phyloP scores from a whole-genome alignment of 495 filamentous ascomycete species.

The Penicillium silybi region DNA sequence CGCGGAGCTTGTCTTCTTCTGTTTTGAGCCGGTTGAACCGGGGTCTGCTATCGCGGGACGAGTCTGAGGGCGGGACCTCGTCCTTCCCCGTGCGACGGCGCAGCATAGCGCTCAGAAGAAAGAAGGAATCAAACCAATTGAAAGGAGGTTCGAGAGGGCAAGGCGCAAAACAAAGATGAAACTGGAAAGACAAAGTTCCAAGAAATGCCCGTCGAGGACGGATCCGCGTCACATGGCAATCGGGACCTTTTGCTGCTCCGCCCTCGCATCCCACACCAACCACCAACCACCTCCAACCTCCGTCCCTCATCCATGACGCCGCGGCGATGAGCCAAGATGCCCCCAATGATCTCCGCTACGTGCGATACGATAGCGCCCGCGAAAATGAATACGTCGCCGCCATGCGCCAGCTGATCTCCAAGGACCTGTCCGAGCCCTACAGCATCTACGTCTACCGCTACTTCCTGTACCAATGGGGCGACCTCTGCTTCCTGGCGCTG shows the following conservation, averaged over 20 bases:
- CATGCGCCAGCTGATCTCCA: conserved; percentile 91
- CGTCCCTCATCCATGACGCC: conserved; percentile 7
- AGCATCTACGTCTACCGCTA: conserved; percentile 99
- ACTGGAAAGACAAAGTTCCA: background rate
- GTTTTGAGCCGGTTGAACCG: conserved; percentile 6
- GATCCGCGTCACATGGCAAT: conserved; percentile 38
- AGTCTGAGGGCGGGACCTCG: conserved; percentile 12
- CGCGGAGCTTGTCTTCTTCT: conserved; percentile 24
- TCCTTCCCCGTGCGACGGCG: conserved; percentile 42
- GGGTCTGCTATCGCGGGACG: conserved; percentile 12
- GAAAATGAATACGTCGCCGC: conserved; percentile 79
- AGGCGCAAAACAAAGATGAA: conserved; percentile 3
- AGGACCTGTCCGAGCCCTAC: conserved; percentile 96
- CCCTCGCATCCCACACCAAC: conserved; percentile 3
- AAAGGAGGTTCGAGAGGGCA: background rate
- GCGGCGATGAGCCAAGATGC: conserved; percentile 32
- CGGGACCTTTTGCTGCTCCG: conserved; percentile 12
- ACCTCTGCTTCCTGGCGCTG: conserved; percentile 89
- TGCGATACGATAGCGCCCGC: conserved; percentile 74
- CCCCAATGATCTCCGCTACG: conserved; percentile 59
- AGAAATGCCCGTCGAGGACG: conserved; percentile 12
- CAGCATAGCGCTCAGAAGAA: conserved; percentile 28
- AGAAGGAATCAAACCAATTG: background rate
- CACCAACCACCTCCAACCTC: conserved; percentile 2
- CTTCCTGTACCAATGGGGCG: conserved; percentile 97